phyloP scores from a whole-genome alignment of 2,329 filamentous ascomycete species.

The Conoideocrella luteorostrata region DNA sequence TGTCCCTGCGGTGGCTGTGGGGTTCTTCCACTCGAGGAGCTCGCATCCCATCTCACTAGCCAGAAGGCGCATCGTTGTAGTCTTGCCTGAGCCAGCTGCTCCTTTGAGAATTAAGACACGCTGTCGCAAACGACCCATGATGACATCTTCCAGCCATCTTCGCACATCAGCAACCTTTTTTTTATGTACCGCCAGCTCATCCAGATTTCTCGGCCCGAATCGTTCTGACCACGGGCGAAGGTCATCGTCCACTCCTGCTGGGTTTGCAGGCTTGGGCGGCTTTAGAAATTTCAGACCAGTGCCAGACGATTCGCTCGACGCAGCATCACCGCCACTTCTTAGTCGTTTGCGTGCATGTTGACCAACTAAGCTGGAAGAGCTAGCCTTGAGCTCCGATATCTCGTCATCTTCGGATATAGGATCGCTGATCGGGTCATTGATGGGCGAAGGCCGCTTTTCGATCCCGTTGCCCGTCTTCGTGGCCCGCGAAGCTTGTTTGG shows the following conservation, averaged over 20 bases:
- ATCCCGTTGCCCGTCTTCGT: constrained; percentile 25
- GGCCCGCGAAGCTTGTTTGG: constrained; percentile 50
- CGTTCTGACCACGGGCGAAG: constrained; percentile 79
- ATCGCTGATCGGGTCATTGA: constrained; percentile 48
- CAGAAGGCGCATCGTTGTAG: constrained; percentile 73
- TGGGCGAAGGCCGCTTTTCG: constrained; percentile 21
- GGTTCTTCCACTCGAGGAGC: constrained; percentile 87
- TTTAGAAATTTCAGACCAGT: constrained; percentile 48
- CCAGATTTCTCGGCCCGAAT: constrained; percentile 67
- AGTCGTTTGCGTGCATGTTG: constrained; percentile 49
- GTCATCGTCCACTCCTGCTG: constrained; percentile 41
- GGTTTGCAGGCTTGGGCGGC: constrained; percentile 27
- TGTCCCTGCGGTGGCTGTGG: constrained; percentile 52
- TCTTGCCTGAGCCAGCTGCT: constrained; percentile 87
- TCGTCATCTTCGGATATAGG: constrained; percentile 57
- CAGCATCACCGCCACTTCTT: constrained; percentile 26
- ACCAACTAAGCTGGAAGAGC: constrained; percentile 48
- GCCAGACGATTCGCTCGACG: constrained; percentile 17
- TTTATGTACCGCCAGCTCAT: constrained; percentile 90
- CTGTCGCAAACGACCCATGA: constrained; percentile 59
- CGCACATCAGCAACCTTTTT: constrained; percentile 85
- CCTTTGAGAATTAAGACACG: constrained; percentile 81
- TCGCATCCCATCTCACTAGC: constrained; percentile 71
- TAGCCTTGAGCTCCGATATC: constrained; percentile 43
- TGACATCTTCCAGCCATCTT: constrained; percentile 72